Percentiles rank a stretch among this genome's conserved stretches.
Evolutionary conservation across 2,329 filamentous ascomycete genomes (phyloP).

Genomic region (Sporothrix schenckii): DNA sequence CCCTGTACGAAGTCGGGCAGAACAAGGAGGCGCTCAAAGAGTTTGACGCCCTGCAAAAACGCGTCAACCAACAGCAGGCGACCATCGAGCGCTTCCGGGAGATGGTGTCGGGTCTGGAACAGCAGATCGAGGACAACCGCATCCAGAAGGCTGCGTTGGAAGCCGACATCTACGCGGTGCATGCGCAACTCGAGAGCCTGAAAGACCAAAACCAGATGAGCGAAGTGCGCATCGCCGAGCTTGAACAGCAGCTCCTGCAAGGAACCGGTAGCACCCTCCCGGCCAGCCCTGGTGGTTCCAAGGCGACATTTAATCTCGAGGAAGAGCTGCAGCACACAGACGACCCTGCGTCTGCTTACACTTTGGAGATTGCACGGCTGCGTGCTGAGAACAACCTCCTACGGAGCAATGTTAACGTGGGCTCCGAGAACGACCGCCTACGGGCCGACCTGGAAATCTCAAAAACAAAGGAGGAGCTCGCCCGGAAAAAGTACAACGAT

Average conservation of each 20-base stretch:
- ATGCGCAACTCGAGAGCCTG: conserved; percentile 43
- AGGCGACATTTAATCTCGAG: conserved; percentile 55
- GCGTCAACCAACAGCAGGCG: conserved; percentile 38
- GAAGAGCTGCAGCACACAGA: conserved; percentile 60
- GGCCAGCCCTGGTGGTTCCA: conserved; percentile 30
- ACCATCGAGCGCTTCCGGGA: conserved; percentile 40
- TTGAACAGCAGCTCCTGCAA: conserved; percentile 60
- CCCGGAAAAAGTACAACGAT: conserved; percentile 60
- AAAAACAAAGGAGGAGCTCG: conserved; percentile 52
- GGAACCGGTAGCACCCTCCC: conserved; percentile 38
- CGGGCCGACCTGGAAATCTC: conserved; percentile 60
- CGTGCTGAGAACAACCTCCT: conserved; percentile 65
- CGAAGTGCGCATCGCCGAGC: conserved; percentile 59
- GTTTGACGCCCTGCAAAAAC: conserved; percentile 43
- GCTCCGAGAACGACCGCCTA: conserved; percentile 58
- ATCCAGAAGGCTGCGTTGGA: conserved; percentile 48
- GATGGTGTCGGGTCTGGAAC: conserved; percentile 39
- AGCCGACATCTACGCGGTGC: conserved; percentile 53
- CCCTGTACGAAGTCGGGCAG: conserved; percentile 59
- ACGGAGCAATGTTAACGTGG: conserved; percentile 57
- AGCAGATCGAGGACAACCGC: conserved; percentile 50
- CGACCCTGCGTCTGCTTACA: conserved; percentile 47
- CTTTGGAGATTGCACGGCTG: conserved; percentile 59
- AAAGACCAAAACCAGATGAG: conserved; percentile 52
- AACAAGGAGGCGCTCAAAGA: conserved; percentile 52